Conservation (phyloP, 2,329 filamentous ascomycete genomes). For the Ilyonectria destructans region DNA sequence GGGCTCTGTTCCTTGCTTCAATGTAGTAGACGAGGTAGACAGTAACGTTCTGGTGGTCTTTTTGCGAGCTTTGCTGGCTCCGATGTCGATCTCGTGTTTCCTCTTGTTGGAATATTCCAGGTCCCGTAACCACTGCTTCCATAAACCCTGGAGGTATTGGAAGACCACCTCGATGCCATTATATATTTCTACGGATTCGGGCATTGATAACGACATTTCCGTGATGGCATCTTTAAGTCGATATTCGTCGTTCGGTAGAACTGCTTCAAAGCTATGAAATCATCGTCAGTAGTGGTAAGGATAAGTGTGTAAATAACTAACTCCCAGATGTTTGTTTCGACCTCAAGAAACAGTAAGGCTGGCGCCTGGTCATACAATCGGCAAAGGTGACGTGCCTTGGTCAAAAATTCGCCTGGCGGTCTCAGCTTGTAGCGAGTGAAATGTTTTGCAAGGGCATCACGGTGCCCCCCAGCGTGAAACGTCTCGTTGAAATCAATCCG, state of each 20-base stretch:
- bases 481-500: background rate
- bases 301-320: background rate
- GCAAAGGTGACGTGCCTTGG: background rate
- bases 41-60: background rate
- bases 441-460: background rate
- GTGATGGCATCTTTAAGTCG: background rate
- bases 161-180: background rate
- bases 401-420: background rate
- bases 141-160: background rate
- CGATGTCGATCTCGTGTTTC: background rate
- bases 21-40: too few species aligned
- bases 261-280: background rate
- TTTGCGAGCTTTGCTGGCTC: background rate
- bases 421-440: background rate
- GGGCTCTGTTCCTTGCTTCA: too few species aligned
- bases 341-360: background rate
- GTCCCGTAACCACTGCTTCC: background rate
- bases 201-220: background rate
- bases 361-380: background rate
- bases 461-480: background rate
- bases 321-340: background rate
- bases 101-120: background rate
- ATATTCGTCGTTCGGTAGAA: background rate
- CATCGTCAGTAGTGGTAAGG: background rate
- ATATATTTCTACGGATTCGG: background rate